Percentiles rank a stretch among this genome's conserved stretches.
Evolutionary conservation across 176 grass and related monocot species (phyloP).

Genomic region (Thinopyrum elongatum): DNA sequence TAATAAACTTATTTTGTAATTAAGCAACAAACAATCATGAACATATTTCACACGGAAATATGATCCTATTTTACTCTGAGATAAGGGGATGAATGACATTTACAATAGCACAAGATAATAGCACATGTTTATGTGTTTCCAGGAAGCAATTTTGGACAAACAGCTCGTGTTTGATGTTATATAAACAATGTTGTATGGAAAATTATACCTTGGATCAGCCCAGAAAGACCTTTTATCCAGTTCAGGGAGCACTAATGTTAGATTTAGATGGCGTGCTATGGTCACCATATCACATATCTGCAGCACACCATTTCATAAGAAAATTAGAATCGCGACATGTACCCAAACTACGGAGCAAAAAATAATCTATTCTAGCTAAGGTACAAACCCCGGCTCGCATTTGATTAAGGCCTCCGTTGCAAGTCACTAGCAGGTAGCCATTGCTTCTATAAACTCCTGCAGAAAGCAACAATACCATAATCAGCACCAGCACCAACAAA

Average conservation of each 20-base stretch:
- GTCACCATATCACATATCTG: conserved; percentile 99
- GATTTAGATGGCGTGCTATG: conserved; percentile 79
- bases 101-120: neutral
- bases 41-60: neutral
- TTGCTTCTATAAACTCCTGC: conserved; percentile 92
- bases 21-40: neutral
- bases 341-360: neutral
- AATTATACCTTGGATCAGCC: conserved; percentile 84
- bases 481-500: conserved; percentile 12
- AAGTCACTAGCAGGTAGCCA: conserved; percentile 75
- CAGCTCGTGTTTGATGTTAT: neutral
- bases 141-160: neutral
- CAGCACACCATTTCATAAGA: conserved; percentile 25
- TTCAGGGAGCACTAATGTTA: conserved; percentile 86
- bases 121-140: neutral
- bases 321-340: neutral
- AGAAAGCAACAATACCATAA: neutral
- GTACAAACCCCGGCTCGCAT: conserved; percentile 90
- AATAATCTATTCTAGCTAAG: neutral
- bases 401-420: conserved; percentile 96
- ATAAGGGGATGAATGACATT: neutral
- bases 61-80: neutral
- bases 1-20: neutral
- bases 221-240: conserved; percentile 97
- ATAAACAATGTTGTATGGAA: neutral